Evolutionary conservation across 306 rosid species (phyloP), one percentile per base, ranked within the genome.

Genomic region (Mimosa pudica): DNA sequence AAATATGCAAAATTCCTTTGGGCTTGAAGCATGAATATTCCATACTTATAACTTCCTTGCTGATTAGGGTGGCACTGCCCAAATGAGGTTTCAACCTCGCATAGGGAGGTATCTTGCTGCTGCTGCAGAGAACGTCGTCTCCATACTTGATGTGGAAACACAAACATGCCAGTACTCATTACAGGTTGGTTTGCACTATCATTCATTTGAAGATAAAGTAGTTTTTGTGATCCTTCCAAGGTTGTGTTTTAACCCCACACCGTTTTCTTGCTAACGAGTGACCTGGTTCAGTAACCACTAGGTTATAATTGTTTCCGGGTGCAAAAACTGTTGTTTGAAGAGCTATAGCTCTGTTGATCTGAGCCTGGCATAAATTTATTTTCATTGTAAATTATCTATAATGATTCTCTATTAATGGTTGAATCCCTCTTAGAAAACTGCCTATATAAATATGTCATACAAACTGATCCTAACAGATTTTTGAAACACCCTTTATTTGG

Each of bases 41-140:
- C 35, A 32, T 24, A 69, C 68, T 60, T 47, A 64, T 41, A 36
- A 44, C 70, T 57, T 70, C 66, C 10, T 54, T 69, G 70, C 48
- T 76, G 80, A 46, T 82, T 71, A 95, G 99, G 99, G 99, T 70
- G 98, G 97, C 46, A 91, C 92, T 72, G 80, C 89, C 65, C 94
- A 88, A 71, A 73, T 95, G 87, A 93, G 99, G 91, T 95, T 95
- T 79, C 99, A 95, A 85, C 97, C 99, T 79, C 93, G 90, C 65
- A 77, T 85, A 44, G 99, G 99, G 84, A 83, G 94, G 70, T 93
- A 83, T 79, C 92, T 95, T 11, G 98, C 98, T 64, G 97, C 99
- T 57, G 93, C 92, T 35, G 96, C 97, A 7, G 99, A 95, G 62
- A 95, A 91, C 41, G 84, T 91, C 38, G 98, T 95, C 70, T 91